phyloP scores from a whole-genome alignment of 73 alveolate genomes.

The Symbiodinium natans region DNA sequence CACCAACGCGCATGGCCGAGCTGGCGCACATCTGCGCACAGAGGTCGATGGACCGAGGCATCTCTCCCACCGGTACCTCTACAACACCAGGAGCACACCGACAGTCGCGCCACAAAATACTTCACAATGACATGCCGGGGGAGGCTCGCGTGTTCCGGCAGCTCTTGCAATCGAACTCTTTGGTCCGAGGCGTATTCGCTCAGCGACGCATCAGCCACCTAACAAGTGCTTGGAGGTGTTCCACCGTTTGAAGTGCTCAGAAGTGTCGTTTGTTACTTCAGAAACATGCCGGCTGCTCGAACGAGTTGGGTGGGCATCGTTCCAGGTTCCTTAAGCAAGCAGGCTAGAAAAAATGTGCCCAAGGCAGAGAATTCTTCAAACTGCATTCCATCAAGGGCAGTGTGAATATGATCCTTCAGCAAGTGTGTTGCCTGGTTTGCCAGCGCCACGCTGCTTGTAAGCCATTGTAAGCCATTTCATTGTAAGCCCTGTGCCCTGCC shows the following conservation, averaged over 20 bases:
- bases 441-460: too few relatives aligned
- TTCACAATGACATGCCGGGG: neutral
- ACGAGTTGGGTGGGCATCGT: constrained; percentile 75
- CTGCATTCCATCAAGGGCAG: too few relatives aligned
- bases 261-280: neutral
- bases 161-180: constrained; percentile 98
- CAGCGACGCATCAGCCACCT: constrained; percentile 71
- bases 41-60: constrained; percentile 98
- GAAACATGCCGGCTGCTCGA: constrained; percentile 20
- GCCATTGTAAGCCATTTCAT: too few relatives aligned
- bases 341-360: too few relatives aligned
- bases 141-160: constrained; percentile 97
- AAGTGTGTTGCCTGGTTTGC: too few relatives aligned
- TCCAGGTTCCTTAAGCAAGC: constrained; percentile 32
- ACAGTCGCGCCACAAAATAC: neutral
- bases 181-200: constrained; percentile 94
- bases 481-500: constrained; percentile 30
- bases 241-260: too few relatives aligned
- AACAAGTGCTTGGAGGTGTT: too few relatives aligned
- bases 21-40: constrained; percentile 95
- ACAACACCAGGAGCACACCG: neutral
- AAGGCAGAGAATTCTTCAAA: too few relatives aligned
- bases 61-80: constrained; percentile 98
- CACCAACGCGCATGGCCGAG: neutral
- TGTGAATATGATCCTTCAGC: too few relatives aligned